These are phyloP conservation scores for Ceratobasidium theobromae DNA, from an alignment of 1,284 basidiomycete genomes.

Conservation along the genomic window DNA sequence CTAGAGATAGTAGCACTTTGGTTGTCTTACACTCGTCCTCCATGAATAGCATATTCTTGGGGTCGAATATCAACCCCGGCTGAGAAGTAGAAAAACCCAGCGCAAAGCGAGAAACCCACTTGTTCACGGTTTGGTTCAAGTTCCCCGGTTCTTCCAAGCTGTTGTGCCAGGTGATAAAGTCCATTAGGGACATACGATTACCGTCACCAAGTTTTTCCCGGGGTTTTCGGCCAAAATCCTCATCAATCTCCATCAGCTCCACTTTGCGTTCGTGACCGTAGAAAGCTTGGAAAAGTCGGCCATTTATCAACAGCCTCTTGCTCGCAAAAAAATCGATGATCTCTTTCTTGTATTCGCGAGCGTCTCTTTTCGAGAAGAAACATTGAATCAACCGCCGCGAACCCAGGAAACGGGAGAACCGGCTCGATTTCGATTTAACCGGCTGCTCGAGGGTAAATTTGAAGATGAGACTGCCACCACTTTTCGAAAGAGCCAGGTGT, in stretches of 20 bases:
- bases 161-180: conserved; percentile 32
- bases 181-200: conserved; percentile 20
- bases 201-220: neutral
- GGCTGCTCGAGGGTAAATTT: conserved; percentile 22
- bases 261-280: conserved; percentile 22
- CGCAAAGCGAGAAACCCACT: conserved; percentile 34
- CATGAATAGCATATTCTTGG: conserved; percentile 24
- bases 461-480: neutral
- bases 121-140: conserved; percentile 9
- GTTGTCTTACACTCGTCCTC: conserved; percentile 29
- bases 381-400: conserved; percentile 32
- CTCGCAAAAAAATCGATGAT: conserved; percentile 14
- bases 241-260: conserved; percentile 30
- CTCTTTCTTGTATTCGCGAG: neutral
- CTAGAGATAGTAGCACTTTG: too few relatives aligned
- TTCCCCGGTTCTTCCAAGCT: conserved; percentile 7
- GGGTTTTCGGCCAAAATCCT: conserved; percentile 27
- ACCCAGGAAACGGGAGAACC: conserved; percentile 29
- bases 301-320: conserved; percentile 27
- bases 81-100: conserved; percentile 31
- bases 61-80: conserved; percentile 25
- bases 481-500: neutral
- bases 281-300: conserved; percentile 32
- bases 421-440: conserved; percentile 19
- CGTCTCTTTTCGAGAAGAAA: conserved; percentile 1